These are phyloP conservation scores for Furculomyces boomerangus DNA, from an alignment of 371 early-diverging fungal genomes.

Conservation along the genomic window DNA sequence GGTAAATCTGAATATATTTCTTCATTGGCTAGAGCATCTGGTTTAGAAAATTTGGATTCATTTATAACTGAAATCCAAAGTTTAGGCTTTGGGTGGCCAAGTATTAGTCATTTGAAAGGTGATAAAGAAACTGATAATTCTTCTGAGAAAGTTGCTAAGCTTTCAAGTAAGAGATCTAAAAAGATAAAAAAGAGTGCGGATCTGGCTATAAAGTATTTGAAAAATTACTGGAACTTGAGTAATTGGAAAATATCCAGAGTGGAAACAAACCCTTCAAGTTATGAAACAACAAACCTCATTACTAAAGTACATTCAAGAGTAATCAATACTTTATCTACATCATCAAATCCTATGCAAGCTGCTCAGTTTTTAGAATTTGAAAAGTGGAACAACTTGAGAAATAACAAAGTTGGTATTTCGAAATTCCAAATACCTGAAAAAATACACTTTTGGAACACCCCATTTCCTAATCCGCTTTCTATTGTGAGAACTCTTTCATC, in stretches of 20 bases:
- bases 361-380: background rate
- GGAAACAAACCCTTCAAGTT: background rate
- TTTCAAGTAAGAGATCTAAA: too few relatives aligned
- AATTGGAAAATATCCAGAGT: background rate
- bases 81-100: too few relatives aligned
- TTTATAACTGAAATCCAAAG: too few relatives aligned
- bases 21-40: too few relatives aligned
- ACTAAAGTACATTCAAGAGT: background rate
- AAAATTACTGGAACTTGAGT: background rate
- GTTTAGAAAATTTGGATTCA: too few relatives aligned
- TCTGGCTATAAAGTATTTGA: background rate
- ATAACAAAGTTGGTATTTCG: background rate
- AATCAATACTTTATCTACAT: background rate
- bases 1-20: too few relatives aligned
- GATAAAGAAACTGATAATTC: too few relatives aligned
- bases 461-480: background rate
- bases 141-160: too few relatives aligned
- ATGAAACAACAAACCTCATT: background rate
- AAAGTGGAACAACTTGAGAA: background rate
- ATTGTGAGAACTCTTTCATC: background rate
- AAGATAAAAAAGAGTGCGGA: too few relatives aligned
- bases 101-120: too few relatives aligned
- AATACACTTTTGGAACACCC: background rate
- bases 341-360: background rate
- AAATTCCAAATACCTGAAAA: background rate